phyloP scores from a whole-genome alignment of 179 eudicot species.

The Silene vulgaris region DNA sequence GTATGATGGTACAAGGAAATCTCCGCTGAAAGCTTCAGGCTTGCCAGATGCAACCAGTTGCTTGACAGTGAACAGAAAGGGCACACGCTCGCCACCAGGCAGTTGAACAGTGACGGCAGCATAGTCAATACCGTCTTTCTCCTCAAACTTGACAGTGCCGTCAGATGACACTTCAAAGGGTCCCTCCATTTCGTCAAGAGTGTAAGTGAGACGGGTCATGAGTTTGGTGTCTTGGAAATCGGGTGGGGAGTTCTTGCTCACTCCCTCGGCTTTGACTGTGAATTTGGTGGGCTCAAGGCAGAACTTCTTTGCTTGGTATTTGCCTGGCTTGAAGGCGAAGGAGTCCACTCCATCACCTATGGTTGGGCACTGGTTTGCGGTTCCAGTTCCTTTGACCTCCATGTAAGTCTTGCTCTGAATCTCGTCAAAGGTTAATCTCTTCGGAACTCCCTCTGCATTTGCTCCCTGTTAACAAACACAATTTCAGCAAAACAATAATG shows the following conservation, averaged over 20 bases:
- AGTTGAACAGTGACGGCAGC: conserved; percentile 98
- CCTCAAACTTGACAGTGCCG: conserved; percentile 82
- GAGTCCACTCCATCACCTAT: conserved; percentile 55
- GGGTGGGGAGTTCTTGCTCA: conserved; percentile 68
- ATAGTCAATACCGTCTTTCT: conserved; percentile 94
- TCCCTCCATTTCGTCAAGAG: conserved; percentile 95
- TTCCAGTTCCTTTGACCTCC: conserved; percentile 95
- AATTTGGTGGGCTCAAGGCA: conserved; percentile 95
- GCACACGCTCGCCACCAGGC: conserved; percentile 98
- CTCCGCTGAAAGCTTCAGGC: conserved; percentile 73
- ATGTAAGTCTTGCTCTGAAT: conserved; percentile 95
- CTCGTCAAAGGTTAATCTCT: conserved; percentile 83
- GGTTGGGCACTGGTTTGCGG: conserved; percentile 98
- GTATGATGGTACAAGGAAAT: conserved; percentile 90
- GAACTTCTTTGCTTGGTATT: conserved; percentile 83
- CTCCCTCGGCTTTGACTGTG: conserved; percentile 85
- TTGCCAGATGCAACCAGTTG: conserved; percentile 93
- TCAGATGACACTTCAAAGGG: conserved; percentile 84
- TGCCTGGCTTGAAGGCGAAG: conserved; percentile 86
- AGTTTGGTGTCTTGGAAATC: conserved; percentile 97
- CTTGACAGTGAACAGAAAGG: conserved; percentile 88
- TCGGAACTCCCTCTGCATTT: conserved; percentile 73
- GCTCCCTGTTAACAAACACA: conserved; percentile 61
- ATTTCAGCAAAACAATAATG: not conserved
- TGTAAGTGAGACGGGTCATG: conserved; percentile 97